Evolutionary conservation across 345 rosid genomes (phyloP).

Genomic region (Ailanthus altissimus): DNA sequence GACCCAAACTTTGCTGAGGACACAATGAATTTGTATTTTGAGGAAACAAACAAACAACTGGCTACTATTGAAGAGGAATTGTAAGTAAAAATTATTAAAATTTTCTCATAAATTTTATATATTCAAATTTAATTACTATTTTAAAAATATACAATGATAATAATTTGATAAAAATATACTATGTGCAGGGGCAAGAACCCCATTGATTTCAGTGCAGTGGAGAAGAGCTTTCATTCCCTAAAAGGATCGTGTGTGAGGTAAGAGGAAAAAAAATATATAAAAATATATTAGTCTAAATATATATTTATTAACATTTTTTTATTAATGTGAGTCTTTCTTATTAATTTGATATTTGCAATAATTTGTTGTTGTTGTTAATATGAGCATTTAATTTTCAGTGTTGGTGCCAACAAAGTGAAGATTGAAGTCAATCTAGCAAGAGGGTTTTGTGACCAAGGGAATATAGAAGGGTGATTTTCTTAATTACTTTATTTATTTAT

Average conservation of each 20-base stretch:
- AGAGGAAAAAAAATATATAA: no score
- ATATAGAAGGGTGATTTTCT: background rate
- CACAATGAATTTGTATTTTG: background rate
- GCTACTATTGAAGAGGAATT: background rate
- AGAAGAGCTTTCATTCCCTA: background rate
- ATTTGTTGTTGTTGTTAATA: background rate
- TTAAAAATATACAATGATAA: no score
- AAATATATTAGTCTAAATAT: no score
- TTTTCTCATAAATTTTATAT: background rate
- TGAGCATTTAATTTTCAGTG: background rate
- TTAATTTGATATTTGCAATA: no score
- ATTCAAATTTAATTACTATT: no score
- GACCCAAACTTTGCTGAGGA: background rate
- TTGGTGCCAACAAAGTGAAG: background rate
- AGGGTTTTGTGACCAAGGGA: background rate
- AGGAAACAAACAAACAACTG: background rate
- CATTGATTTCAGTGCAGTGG: background rate
- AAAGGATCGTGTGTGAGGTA: background rate
- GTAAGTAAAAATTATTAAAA: background rate
- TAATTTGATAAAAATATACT: no score
- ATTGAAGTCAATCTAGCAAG: background rate
- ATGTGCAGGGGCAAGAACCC: background rate
- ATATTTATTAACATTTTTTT: background rate
- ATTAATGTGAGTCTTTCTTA: no score
- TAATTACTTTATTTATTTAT: background rate